Base-by-base conservation (phyloP, 1,284 basidiomycete genomes). In the Ustilago loliicola region DNA sequence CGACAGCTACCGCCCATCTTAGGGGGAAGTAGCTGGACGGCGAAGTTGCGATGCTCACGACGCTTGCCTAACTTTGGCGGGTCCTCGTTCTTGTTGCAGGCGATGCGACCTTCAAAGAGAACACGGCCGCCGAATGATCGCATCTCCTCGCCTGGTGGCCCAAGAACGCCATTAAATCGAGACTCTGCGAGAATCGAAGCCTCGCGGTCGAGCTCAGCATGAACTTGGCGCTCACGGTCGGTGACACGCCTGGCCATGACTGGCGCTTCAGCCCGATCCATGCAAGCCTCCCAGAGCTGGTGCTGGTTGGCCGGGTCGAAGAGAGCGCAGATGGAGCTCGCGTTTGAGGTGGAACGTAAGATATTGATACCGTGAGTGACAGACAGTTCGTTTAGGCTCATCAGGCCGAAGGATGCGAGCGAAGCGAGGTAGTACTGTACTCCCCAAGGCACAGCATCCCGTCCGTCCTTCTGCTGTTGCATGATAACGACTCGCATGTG, bases 131-230 rank as follows among this genome's bases (percentile, higher is more conserved):
- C 75, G 34, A 51, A 77, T 1, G 50, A 40, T 32, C 57, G 50
- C 60, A 66, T 67, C 36, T 73, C 67, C 23, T 70, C 71, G n/a
- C 57, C 68, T 2, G 63, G 63, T 10, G 67, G 73, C 3, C 73
- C 73, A 10, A 66, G 51, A 45, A 77, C 58, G 29, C 75, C 75
- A 38, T 66, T 62, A 8, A 73, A 34, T 8, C 9, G 38, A 1
- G 63, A 54, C 0, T 40, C 50, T 21, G 59, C 36, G 9, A 54
- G 58, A 17, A 72, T 66, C 38, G 53, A 19, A 0, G 21, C 29
- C 36, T 77, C 75, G 13, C 75, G 66, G 40, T 77, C 75, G 34
- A 70, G 75, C 40, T 77, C 75, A 2, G 40, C 38, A 38, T 50
- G 63, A 0, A 64, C 57, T 25, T 67, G 34, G 17, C 47, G 60